Conservation (phyloP, 768 basidiomycete species). For the Tylopilus rubrobrunneus region DNA sequence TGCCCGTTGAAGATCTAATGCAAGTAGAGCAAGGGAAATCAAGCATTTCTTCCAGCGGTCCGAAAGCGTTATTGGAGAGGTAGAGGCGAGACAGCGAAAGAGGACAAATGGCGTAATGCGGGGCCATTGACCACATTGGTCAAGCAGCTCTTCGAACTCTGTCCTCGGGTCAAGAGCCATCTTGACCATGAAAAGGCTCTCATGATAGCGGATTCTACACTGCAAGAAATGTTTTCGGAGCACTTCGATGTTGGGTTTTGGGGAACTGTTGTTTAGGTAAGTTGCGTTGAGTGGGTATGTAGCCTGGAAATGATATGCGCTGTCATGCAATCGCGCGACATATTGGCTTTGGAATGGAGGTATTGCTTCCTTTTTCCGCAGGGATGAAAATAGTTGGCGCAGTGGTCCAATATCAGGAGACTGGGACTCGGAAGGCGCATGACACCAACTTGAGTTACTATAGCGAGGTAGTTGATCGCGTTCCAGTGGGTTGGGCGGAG, state of each 20-base stretch:
- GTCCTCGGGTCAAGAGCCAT: too few relatives aligned
- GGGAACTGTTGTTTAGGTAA: too few relatives aligned
- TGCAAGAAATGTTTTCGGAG: not conserved
- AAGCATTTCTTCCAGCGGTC: constrained; percentile 5
- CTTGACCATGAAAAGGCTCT: too few relatives aligned
- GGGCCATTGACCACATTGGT: too few relatives aligned
- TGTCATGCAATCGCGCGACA: not conserved
- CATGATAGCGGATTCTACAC: not conserved
- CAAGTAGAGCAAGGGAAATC: constrained; percentile 18
- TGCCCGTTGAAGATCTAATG: not conserved
- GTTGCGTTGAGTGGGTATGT: constrained; percentile 11
- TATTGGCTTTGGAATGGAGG: not conserved
- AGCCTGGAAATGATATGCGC: not conserved
- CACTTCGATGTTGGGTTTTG: constrained; percentile 6
- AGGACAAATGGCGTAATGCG: too few relatives aligned
- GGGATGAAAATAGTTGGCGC: not conserved
- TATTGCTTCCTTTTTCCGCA: not conserved
- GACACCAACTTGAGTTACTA: too few relatives aligned
- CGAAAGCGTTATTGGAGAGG: too few relatives aligned
- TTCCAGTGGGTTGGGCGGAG: too few relatives aligned
- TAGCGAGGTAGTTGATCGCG: too few relatives aligned
- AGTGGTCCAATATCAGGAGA: not conserved
- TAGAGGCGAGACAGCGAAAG: too few relatives aligned
- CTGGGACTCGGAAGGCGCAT: too few relatives aligned
- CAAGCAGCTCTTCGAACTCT: too few relatives aligned